These are phyloP conservation scores for Candida coleopterorum DNA, from an alignment of 805 yeast species.

Conservation along the genomic window DNA sequence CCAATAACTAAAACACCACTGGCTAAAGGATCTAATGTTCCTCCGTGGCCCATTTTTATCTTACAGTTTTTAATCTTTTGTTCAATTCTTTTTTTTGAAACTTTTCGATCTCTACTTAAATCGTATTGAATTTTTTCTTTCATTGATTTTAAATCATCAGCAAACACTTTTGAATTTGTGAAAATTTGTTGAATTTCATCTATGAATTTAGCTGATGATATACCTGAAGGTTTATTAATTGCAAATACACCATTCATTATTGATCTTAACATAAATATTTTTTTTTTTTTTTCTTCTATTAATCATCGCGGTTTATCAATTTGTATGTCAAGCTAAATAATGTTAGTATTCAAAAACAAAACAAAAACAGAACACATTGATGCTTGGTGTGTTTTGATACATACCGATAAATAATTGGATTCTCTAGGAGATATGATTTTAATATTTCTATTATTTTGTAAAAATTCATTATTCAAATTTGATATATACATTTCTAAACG, in stretches of 20 bases:
- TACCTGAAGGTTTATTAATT: constrained; percentile 81
- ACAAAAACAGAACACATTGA: not conserved
- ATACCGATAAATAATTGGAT: constrained; percentile 42
- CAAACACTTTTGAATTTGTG: constrained; percentile 54
- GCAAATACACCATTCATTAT: constrained; percentile 92
- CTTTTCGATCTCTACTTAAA: constrained; percentile 31
- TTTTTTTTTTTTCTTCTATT: constrained; percentile 7
- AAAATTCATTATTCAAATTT: constrained; percentile 14
- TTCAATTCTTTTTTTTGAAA: constrained; percentile 45
- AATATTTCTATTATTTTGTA: constrained; percentile 19
- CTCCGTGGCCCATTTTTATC: constrained; percentile 96
- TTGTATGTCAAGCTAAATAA: constrained; percentile 44
- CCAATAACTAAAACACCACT: constrained; percentile 93
- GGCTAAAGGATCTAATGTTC: constrained; percentile 93
- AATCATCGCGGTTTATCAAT: constrained; percentile 31
- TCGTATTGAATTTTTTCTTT: constrained; percentile 41
- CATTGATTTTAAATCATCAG: constrained; percentile 47
- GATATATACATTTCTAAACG: constrained; percentile 35
- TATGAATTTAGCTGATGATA: constrained; percentile 72
- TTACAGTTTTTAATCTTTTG: constrained; percentile 47
- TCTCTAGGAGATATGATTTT: constrained; percentile 46
- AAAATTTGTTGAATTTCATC: constrained; percentile 60
- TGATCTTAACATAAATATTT: constrained; percentile 10
- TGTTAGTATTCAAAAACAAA: not conserved
- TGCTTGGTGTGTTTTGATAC: not conserved